These are phyloP conservation scores for Trypanosoma melophagium DNA, from an alignment of 208 protist genomes.

Conservation along the genomic window DNA sequence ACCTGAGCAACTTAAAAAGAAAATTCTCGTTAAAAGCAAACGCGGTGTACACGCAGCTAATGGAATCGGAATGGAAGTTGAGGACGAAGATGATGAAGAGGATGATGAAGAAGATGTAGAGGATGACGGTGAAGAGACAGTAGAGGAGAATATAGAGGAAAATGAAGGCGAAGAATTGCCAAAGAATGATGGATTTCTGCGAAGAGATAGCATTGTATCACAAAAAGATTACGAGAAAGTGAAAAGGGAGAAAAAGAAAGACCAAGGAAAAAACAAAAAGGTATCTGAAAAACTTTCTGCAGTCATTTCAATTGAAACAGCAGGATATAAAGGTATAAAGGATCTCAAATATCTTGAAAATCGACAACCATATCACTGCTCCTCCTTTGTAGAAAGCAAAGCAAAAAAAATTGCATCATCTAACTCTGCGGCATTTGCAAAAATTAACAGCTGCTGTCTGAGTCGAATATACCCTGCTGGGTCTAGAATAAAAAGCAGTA, in stretches of 20 bases:
- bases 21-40: constrained; percentile 44
- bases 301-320: constrained; percentile 64
- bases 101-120: constrained; percentile 6
- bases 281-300: constrained; percentile 44
- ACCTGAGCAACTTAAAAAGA: constrained; percentile 27
- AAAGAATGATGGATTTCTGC: no score
- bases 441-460: constrained; percentile 74
- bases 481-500: constrained; percentile 88
- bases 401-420: constrained; percentile 42
- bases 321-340: constrained; percentile 53
- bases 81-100: constrained; percentile 4
- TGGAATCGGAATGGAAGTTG: constrained; percentile 1
- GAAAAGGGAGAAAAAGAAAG: constrained; percentile 5
- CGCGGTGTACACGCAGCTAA: neutral
- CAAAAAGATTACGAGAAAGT: constrained; percentile 4
- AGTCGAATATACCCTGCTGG: constrained; percentile 92
- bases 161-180: no score
- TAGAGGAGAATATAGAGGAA: neutral
- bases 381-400: constrained; percentile 62
- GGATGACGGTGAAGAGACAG: neutral
- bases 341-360: constrained; percentile 56
- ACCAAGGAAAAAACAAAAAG: constrained; percentile 10
- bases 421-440: constrained; percentile 34
- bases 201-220: neutral
- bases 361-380: constrained; percentile 65